Base-by-base conservation (phyloP, 495 filamentous ascomycete genomes). In the Trichocladium antarcticum region DNA sequence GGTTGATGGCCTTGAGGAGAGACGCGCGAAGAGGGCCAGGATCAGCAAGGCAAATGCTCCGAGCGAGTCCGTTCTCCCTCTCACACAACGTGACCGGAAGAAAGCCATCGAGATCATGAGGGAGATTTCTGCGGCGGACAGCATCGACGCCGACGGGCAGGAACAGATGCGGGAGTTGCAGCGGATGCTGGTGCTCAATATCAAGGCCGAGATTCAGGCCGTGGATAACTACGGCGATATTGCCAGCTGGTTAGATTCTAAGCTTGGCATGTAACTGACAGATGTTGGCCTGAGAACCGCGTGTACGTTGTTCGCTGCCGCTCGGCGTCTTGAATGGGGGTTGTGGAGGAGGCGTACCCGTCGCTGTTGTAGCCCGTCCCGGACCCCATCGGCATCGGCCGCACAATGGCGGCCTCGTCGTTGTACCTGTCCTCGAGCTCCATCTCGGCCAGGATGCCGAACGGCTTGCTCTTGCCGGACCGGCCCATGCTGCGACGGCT, bases 131-230 rank as follows among this genome's bases (percentile, higher is more conserved):
- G 40, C 38, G 1, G 41, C 42, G 1, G 38, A 42, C 0, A 10
- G 34, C 6, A 17, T 56, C 5, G 43, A 53, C 7, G 14, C 1
- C 5, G 47, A 59, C 3, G 58, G 37, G 12, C 47, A 45, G 1
- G 73, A 76, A 24, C 81, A 80, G 68, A 72, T 76, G 37, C 57
- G 61, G 10, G 86, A 92, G 57, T 58, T 97, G 54, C 90, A 94
- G 66, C 64, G 74, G 5, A 96, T 97, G 89, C 62, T 97, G 39
- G 78, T 94, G 70, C 59, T 94, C 43, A 84, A 85, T 56, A 50
- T 87, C 43, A 98, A 98, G 61, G 86, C 83, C 2, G 92, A 98
- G 66, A 90, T 92, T 51, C 86, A 98, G 67, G 72, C 84, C 8
- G 68, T 95, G 45, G 86, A 87, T 50, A 70, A 77, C 16, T 61